phyloP scores from a whole-genome alignment of 2,329 filamentous ascomycete genomes.

The Colletotrichum plurivorum region DNA sequence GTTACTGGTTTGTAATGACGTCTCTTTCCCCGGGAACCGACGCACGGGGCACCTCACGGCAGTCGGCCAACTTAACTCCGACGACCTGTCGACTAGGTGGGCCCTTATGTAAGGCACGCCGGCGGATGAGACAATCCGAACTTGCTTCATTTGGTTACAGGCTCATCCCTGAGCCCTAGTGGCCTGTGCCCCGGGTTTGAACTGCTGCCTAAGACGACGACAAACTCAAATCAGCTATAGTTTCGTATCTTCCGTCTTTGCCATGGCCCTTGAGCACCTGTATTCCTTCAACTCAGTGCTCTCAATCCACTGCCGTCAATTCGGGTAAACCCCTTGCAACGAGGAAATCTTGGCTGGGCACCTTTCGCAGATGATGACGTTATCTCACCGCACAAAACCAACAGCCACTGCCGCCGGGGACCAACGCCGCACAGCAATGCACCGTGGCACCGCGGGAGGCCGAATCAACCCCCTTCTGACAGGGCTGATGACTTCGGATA shows the following conservation, averaged over 20 bases:
- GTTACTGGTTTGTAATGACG: constrained; percentile 38
- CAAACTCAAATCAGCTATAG: too few relatives aligned
- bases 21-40: constrained; percentile 8
- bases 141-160: background rate
- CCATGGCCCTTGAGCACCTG: too few relatives aligned
- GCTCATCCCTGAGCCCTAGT: background rate
- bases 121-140: background rate
- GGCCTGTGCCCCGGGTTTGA: constrained; percentile 11
- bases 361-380: background rate
- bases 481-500: constrained; percentile 20
- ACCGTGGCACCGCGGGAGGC: background rate
- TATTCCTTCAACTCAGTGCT: too few relatives aligned
- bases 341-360: too few relatives aligned
- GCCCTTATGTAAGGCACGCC: background rate
- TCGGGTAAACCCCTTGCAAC: too few relatives aligned
- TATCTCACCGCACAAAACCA: background rate
- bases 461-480: constrained; percentile 1
- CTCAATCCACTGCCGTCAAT: too few relatives aligned
- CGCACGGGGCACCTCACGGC: constrained; percentile 22
- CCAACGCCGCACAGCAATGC: constrained; percentile 6
- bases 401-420: constrained; percentile 2
- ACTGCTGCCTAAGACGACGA: constrained; percentile 22
- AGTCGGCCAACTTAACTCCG: constrained; percentile 7
- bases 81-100: background rate
- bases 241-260: too few relatives aligned